Percentiles rank a stretch among this genome's conserved stretches.
These are phyloP conservation scores for Hypoxylon sp. DNA, from an alignment of 2,329 filamentous ascomycete species.

Conservation along the genomic window DNA sequence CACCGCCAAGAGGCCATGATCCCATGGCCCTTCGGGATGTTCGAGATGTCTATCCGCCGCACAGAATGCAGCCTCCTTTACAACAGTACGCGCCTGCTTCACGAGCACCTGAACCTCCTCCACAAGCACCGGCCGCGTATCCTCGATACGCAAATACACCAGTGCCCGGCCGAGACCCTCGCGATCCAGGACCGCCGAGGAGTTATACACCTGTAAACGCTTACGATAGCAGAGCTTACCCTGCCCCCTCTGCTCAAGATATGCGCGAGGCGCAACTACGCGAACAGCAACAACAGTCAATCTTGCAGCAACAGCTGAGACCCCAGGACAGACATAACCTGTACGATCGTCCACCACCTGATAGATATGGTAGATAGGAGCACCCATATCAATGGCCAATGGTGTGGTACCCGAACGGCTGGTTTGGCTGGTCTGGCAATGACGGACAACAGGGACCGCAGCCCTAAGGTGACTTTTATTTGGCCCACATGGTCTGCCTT, in stretches of 20 bases:
- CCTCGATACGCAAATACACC: slow-evolving; percentile 61
- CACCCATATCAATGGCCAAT: slow-evolving; percentile 7
- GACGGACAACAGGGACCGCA: background rate
- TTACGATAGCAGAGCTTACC: slow-evolving; percentile 60
- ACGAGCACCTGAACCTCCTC: slow-evolving; percentile 59
- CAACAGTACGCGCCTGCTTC: slow-evolving; percentile 57
- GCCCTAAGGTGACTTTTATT: background rate
- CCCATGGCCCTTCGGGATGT: slow-evolving; percentile 51
- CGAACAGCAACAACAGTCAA: slow-evolving; percentile 52
- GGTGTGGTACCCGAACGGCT: background rate
- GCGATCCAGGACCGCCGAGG: slow-evolving; percentile 60
- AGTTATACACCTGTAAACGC: slow-evolving; percentile 61
- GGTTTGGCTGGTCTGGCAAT: background rate
- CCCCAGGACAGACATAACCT: slow-evolving; percentile 57
- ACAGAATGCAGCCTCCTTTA: slow-evolving; percentile 50
- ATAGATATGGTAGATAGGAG: slow-evolving; percentile 60
- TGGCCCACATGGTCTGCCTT: background rate
- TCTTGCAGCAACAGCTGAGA: slow-evolving; percentile 59
- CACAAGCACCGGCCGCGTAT: slow-evolving; percentile 57
- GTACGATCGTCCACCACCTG: slow-evolving; percentile 59
- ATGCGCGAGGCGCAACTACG: slow-evolving; percentile 55
- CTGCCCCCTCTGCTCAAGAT: slow-evolving; percentile 52
- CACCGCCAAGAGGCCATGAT: slow-evolving; percentile 51
- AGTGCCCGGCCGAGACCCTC: slow-evolving; percentile 55
- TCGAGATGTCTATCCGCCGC: slow-evolving; percentile 47